phyloP scores from a whole-genome alignment of 495 filamentous ascomycete species.

The Tuber brumale region DNA sequence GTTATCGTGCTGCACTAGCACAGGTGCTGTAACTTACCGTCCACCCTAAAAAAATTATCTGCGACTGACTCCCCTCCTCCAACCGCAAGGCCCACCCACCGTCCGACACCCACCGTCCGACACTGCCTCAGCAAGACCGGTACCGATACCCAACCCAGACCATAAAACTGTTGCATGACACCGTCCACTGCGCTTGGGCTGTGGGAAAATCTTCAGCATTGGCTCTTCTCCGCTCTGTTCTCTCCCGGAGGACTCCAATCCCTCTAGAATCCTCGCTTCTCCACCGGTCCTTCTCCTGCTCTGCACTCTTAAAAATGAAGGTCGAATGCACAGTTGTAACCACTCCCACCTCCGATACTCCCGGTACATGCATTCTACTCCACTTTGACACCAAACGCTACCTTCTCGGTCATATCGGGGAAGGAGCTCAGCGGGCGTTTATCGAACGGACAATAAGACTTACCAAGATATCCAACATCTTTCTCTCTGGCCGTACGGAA shows the following conservation, averaged over 20 bases:
- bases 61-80: background rate
- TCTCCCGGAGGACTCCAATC: slow-evolving; percentile 19
- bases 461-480: slow-evolving; percentile 61
- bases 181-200: background rate
- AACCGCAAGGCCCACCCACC: background rate
- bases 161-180: background rate
- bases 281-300: slow-evolving; percentile 19
- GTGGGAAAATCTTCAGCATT: slow-evolving; percentile 8
- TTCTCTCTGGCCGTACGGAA: slow-evolving; percentile 68
- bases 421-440: slow-evolving; percentile 76
- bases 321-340: slow-evolving; percentile 64
- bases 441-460: slow-evolving; percentile 58
- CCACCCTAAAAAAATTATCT: background rate
- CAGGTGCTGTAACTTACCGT: background rate
- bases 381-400: slow-evolving; percentile 76
- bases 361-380: slow-evolving; percentile 67
- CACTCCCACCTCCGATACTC: slow-evolving; percentile 84
- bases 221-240: slow-evolving; percentile 25
- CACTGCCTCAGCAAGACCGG: background rate
- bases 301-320: slow-evolving; percentile 51
- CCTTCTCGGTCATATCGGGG: slow-evolving; percentile 74
- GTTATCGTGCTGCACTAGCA: too few species aligned
- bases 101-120: background rate
- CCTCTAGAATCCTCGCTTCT: slow-evolving; percentile 7
- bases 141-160: background rate